Evolutionary conservation across 495 filamentous ascomycete genomes (phyloP).

Genomic region (Lepraria neglecta): DNA sequence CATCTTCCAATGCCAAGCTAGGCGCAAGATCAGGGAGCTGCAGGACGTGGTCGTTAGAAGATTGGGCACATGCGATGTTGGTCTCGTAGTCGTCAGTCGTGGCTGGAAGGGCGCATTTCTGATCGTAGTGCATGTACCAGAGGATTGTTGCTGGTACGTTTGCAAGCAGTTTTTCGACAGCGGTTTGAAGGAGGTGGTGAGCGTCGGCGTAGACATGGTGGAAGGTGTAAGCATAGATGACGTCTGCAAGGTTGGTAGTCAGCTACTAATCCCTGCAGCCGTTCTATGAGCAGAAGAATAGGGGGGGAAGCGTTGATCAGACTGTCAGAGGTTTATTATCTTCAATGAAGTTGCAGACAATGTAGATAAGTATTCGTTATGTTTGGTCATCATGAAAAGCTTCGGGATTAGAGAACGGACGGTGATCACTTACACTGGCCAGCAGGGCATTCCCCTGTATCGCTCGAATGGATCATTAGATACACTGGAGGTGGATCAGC

Average conservation of each 20-base stretch:
- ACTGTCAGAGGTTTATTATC: conserved; percentile 75
- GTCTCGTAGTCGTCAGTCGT: conserved; percentile 23
- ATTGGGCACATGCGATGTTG: conserved; percentile 31
- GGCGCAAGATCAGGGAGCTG: conserved; percentile 49
- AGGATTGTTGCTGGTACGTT: conserved; percentile 39
- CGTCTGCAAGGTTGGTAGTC: conserved; percentile 43
- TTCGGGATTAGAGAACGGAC: conserved; percentile 15
- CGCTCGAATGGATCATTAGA: conserved; percentile 71
- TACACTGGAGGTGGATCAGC: conserved; percentile 52
- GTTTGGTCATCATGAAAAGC: conserved; percentile 63
- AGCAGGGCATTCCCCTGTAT: conserved; percentile 79
- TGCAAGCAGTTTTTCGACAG: conserved; percentile 50
- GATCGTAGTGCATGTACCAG: conserved; percentile 60
- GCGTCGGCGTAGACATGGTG: conserved; percentile 35
- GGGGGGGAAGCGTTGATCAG: conserved; percentile 56
- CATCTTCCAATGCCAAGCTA: conserved; percentile 65
- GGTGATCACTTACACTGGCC: conserved; percentile 73
- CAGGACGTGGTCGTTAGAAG: conserved; percentile 30
- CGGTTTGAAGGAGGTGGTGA: conserved; percentile 43
- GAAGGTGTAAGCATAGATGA: conserved; percentile 60
- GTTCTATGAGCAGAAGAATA: conserved; percentile 15
- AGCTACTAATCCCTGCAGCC: conserved; percentile 17
- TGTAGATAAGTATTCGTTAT: conserved; percentile 96
- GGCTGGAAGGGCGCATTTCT: conserved; percentile 32
- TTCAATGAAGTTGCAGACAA: conserved; percentile 86